A percentile compares a stretch with the other conserved stretches of the same genome.
phyloP scores from a whole-genome alignment of 768 basidiomycete genomes.

The Mycena kentingensis region DNA sequence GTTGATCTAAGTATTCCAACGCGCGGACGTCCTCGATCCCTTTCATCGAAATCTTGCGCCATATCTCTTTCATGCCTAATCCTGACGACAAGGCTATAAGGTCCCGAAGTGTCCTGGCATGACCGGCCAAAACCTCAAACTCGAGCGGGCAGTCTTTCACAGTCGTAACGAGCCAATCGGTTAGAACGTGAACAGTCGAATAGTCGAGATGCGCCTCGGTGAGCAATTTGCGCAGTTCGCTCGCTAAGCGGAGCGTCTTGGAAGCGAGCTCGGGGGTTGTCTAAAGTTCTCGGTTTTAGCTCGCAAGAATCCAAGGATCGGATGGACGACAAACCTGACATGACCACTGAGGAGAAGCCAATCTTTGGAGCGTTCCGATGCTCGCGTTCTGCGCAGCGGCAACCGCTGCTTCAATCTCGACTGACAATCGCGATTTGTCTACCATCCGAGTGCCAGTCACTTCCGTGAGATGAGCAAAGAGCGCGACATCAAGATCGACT shows the following conservation, averaged over 20 bases:
- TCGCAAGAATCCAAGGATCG: neutral
- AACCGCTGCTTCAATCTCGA: constrained; percentile 21
- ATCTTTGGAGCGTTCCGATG: constrained; percentile 13
- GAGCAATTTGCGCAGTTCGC: constrained; percentile 43
- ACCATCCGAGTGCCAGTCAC: no score
- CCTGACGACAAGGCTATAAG: constrained; percentile 68
- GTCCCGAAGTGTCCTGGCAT: constrained; percentile 44
- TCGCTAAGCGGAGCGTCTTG: constrained; percentile 40
- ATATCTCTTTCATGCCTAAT: constrained; percentile 69
- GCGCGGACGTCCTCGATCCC: constrained; percentile 15
- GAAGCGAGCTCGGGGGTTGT: constrained; percentile 35
- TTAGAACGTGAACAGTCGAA: constrained; percentile 63
- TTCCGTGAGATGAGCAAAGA: constrained; percentile 37
- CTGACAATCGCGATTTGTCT: constrained; percentile 21
- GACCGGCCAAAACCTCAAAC: constrained; percentile 36
- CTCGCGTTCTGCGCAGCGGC: constrained; percentile 18
- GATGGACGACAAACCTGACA: constrained; percentile 28
- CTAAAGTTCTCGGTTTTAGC: constrained; percentile 21
- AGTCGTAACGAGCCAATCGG: constrained; percentile 50
- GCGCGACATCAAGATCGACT: constrained; percentile 42
- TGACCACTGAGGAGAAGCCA: constrained; percentile 9
- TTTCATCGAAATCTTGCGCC: constrained; percentile 50
- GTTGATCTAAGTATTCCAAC: constrained; percentile 25
- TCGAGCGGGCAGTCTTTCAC: constrained; percentile 37
- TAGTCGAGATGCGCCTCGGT: constrained; percentile 57